phyloP scores from a whole-genome alignment of 2,329 filamentous ascomycete genomes.

The Fusarium dlaminii region DNA sequence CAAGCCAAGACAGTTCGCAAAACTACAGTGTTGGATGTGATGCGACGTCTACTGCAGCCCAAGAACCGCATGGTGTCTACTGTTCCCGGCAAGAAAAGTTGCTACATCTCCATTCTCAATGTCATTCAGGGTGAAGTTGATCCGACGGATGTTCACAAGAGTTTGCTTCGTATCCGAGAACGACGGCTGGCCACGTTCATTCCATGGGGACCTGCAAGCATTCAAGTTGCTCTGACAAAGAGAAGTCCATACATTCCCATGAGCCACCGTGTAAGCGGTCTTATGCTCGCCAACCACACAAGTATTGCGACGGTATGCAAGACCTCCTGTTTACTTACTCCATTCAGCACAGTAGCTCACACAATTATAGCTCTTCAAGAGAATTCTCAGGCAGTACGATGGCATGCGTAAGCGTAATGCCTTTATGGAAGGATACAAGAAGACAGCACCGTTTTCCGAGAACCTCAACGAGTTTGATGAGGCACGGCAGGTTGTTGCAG shows the following conservation, averaged over 20 bases:
- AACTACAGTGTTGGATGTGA: slow-evolving; percentile 97
- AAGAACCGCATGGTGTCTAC: slow-evolving; percentile 99
- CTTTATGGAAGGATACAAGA: slow-evolving; percentile 96
- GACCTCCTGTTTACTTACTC: not conserved
- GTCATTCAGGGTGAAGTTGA: slow-evolving; percentile 99
- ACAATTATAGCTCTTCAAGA: slow-evolving; percentile 79
- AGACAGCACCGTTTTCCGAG: slow-evolving; percentile 91
- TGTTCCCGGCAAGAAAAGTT: slow-evolving; percentile 93
- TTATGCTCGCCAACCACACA: slow-evolving; percentile 98
- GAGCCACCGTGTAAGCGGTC: slow-evolving; percentile 90
- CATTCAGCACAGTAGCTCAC: not conserved
- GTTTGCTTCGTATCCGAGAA: slow-evolving; percentile 92
- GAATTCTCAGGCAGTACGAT: slow-evolving; percentile 92
- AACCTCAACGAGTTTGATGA: slow-evolving; percentile 96
- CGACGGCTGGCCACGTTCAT: slow-evolving; percentile 95
- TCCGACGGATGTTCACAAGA: slow-evolving; percentile 98
- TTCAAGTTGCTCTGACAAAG: slow-evolving; percentile 96
- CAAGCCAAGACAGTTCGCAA: slow-evolving; percentile 98
- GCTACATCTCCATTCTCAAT: slow-evolving; percentile 98
- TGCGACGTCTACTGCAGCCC: slow-evolving; percentile 92
- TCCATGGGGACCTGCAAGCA: slow-evolving; percentile 96
- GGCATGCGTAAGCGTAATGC: slow-evolving; percentile 95
- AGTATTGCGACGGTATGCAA: slow-evolving; percentile 84
- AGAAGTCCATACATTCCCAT: slow-evolving; percentile 96
- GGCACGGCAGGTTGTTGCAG: slow-evolving; percentile 87